Conservation (phyloP, 495 filamentous ascomycete species). For the Paragyromitra xinjiangensis region DNA sequence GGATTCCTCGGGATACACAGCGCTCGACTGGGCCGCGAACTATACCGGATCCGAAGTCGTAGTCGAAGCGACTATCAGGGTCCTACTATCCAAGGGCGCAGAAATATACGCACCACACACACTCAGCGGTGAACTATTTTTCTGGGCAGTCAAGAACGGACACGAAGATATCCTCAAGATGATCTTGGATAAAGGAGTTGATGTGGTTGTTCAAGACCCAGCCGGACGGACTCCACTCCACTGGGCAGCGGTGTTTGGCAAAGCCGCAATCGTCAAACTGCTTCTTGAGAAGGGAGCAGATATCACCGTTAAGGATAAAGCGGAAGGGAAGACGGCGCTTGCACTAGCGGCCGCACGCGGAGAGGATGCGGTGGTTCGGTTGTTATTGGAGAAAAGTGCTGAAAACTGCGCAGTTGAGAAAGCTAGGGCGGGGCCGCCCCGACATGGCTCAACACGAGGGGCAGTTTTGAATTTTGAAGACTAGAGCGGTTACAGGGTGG, state of each 20-base stretch:
- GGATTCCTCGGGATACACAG: slow-evolving; percentile 1
- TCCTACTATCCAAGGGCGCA: slow-evolving; percentile 13
- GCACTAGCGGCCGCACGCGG: background rate
- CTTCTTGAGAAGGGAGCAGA: slow-evolving; percentile 23
- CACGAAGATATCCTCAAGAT: slow-evolving; percentile 30
- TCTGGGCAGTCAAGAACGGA: slow-evolving; percentile 31
- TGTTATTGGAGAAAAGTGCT: slow-evolving; percentile 9
- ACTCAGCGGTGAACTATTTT: slow-evolving; percentile 23
- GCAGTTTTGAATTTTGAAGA: background rate
- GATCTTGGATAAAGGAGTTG: background rate
- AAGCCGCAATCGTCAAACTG: slow-evolving; percentile 20
- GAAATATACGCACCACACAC: slow-evolving; percentile 1
- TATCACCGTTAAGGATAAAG: background rate
- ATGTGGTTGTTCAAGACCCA: background rate
- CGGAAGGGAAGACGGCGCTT: slow-evolving; percentile 15
- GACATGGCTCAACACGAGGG: slow-evolving; percentile 13
- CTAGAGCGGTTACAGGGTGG: background rate
- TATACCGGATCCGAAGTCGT: background rate
- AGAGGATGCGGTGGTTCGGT: background rate
- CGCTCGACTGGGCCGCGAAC: slow-evolving; percentile 18
- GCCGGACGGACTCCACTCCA: slow-evolving; percentile 36
- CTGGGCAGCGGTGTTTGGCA: slow-evolving; percentile 34
- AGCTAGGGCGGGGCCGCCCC: background rate
- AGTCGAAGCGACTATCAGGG: slow-evolving; percentile 18
- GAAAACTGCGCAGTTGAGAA: background rate